Base-by-base conservation (phyloP, 108 stramenopile genomes). In the Fistulifera pelliculosa region DNA sequence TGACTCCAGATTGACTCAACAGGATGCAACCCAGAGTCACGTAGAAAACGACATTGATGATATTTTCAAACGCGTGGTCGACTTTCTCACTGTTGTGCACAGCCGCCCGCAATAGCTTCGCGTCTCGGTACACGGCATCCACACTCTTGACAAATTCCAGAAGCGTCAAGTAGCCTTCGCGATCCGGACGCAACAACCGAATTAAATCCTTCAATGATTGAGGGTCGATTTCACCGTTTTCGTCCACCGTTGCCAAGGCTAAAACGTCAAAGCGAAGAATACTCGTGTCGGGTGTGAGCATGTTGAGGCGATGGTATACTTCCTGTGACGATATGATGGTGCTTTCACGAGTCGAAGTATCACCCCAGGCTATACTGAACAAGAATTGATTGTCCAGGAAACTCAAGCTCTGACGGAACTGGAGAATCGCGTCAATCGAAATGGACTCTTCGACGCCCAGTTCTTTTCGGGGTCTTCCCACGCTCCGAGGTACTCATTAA, bases 121-220 rank as follows among this genome's bases (percentile, higher is more conserved):
- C 52, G 10, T 81, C 74, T 54, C 76, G 75, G 77, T 85, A 90
- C 0, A 85, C 67, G 8, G 51, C 14, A 41, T 81, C 80, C 10
- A 65, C 51, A 23, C 62, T 54, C 53, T 70, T 79, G 16, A 80
- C 70, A 44, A 84, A 90, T 50, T 85, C 85, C 6, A 90, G 53
- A 31, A 74, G 53, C 5, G 66, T 62, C 16, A 83, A 40, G 35
- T 38, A 38, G 14, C 77, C 77, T 17, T 77, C 65, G 10, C 75
- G 49, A 41, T 75, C 72, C 15, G 80, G 76, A 14, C 70, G 64
- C 53, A 74, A 76, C 17, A 75, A 22, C 11, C 57, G 56, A 14
- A 85, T 76, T 1, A 85, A 59, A 22, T 74, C 63, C 47, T 76
- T 80, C 18, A 71, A 56, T 41, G 71, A 70, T 52, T 67, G 53